Base-by-base conservation (phyloP, 441 rosid species). In the Pelargonium cotyledonis region DNA sequence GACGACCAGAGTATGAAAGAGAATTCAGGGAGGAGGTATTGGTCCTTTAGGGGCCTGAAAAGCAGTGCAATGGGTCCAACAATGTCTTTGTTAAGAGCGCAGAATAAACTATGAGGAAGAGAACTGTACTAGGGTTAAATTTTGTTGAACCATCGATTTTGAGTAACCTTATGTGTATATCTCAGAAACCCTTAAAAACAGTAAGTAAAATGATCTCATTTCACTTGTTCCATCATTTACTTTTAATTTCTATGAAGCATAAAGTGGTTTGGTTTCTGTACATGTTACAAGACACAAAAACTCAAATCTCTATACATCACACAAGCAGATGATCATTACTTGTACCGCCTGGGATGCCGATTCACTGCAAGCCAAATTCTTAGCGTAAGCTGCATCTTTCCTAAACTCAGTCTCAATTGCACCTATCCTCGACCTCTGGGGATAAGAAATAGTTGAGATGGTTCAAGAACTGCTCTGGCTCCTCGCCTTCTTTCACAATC, bases 41-140 rank as follows among this genome's bases (percentile, higher is more conserved):
- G 90, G 91, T 83, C 93, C 8, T 80, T 62, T 68, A 80, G 77
- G 80, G 87, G 80, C 31, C 53, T 73, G 72, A 85, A 96, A 75
- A 78, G 95, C 67, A 83, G 97, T 58, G 95, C 94, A 2, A 69
- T 94, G 68, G 97, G 96, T 73, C 97, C 95, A 14, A 86, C 89
- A 3, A 74, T 91, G 88, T 87, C 90, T n/a, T 73, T 84, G 66
- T 79, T 94, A 71, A 84, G 95, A 72, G 78, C 89, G 23, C 94
- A 88, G 76, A 83, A 88, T 61, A 86, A 69, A 67, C 70, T 85
- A 8, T 82, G 72, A 87, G 66, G 55, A 38, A 5, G 40, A 38
- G 5, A 23, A 46, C 35, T 23, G 57, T 19, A 9, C n/a, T 12
- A 58, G 63, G 35, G 31, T 10, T 19, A 44, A 44, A 7, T 58